Evolutionary conservation across 768 basidiomycete genomes (phyloP).

Genomic region (Rossbeevera mucosa): DNA sequence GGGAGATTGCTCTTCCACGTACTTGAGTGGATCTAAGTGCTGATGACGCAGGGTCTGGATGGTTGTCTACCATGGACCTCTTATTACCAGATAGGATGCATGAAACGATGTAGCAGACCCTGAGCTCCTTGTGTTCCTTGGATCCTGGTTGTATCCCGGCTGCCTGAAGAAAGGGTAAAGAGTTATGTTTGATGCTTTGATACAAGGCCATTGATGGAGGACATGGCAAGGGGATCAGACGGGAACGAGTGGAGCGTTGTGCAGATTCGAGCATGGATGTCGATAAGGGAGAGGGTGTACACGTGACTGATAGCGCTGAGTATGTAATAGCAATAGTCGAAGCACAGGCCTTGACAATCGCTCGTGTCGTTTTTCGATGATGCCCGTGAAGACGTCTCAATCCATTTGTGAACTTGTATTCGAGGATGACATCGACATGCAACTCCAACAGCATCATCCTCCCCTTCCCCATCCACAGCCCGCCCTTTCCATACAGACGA

Average conservation of each 20-base stretch:
- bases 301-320: slow-evolving; percentile 15
- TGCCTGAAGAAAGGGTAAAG: not conserved
- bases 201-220: not conserved
- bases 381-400: slow-evolving; percentile 21
- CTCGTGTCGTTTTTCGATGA: slow-evolving; percentile 18
- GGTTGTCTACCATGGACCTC: slow-evolving; percentile 1
- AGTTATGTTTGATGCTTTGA: not conserved
- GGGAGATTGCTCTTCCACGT: slow-evolving; percentile 15
- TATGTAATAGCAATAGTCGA: not conserved
- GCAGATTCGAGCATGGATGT: too few relatives aligned
- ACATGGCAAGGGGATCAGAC: slow-evolving; percentile 4
- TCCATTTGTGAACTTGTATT: slow-evolving; percentile 24
- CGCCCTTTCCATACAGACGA: slow-evolving; percentile 12
- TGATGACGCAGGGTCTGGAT: not conserved
- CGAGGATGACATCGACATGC: slow-evolving; percentile 37
- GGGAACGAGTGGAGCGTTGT: too few relatives aligned
- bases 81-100: not conserved
- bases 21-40: slow-evolving; percentile 12
- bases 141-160: slow-evolving; percentile 1
- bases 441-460: slow-evolving; percentile 5
- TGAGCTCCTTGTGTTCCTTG: slow-evolving; percentile 6
- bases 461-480: slow-evolving; percentile 6
- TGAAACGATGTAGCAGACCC: not conserved
- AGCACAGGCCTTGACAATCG: slow-evolving; percentile 15
- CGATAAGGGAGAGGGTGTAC: not conserved